Evolutionary conservation across 1,284 basidiomycete species (phyloP), one percentile per base, ranked within the genome.

Genomic region (Xerocomus cyaneibrunnescens): DNA sequence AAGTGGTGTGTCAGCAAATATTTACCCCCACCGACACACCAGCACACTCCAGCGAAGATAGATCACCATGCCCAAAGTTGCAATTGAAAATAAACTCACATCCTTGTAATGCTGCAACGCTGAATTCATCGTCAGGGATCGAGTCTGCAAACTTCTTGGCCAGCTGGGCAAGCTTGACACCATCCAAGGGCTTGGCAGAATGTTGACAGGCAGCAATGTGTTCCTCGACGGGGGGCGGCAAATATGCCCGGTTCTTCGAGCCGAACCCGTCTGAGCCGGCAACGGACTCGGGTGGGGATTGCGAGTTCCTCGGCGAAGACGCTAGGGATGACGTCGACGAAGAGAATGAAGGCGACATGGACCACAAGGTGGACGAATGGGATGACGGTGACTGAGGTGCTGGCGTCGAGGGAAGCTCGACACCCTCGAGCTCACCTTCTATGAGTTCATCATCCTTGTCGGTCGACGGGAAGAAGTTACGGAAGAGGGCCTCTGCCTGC

Each of bases 61-160:
- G 17, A 43, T 22, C 46, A 34, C 25, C 36, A 34, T 22, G 45
- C 35, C 40, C n/a, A 51, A 47, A 42, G 3, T 25, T 44, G 50
- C 58, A 51, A 48, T 51, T 36, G 54, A 54, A 62, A 58, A 55
- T 2, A 45, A 62, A 82, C 86, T 78, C 67, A 88, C 86, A 92
- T 65, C 89, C 90, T 72, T 92, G 90, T 52, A 93, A 73, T 50
- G 87, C 84, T n/a, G 91, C 89, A 49, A 92, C 86, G 60, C 86
- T 88, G 65, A 92, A 90, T 70, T 87, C 86, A 36, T 87, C 83
- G 22, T 89, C 85, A 0, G 89, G 87, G 25, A 92, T 83, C 22
- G 79, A 72, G 54, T 86, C 84, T 5, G 88, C 86, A 62, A 92
- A 93, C 51, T 74, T 66, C 70, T 85, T 83, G 12, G 88, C 91